A percentile compares a stretch with the other conserved stretches of the same genome.
Evolutionary conservation across 768 basidiomycete species (phyloP).

Genomic region (Pleurotus ostreatus): DNA sequence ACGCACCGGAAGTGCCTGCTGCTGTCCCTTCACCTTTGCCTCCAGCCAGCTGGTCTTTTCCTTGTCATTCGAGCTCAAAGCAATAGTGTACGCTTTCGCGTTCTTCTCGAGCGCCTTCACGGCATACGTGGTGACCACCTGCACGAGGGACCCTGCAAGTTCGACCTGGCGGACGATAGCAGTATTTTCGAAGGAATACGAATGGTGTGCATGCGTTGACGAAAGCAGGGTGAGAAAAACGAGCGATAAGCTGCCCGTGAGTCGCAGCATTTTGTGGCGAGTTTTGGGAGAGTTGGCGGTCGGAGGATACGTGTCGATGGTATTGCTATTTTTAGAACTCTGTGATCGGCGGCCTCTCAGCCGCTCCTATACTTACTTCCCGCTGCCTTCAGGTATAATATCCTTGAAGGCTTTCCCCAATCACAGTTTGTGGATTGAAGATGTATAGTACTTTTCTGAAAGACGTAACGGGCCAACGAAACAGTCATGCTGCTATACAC

Average conservation of each 20-base stretch:
- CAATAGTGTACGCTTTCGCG: conserved; percentile 63
- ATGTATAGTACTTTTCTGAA: no score
- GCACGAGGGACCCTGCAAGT: conserved; percentile 83
- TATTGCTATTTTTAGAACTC: conserved; percentile 15
- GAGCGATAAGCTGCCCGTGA: conserved; percentile 44
- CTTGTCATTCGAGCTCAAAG: conserved; percentile 59
- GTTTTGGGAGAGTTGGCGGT: conserved; percentile 3
- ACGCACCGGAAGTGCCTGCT: conserved; percentile 44
- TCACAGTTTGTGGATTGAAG: no score
- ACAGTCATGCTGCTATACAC: no score
- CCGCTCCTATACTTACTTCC: no score
- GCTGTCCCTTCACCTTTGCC: conserved; percentile 73
- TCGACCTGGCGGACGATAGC: conserved; percentile 87
- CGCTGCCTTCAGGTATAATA: no score
- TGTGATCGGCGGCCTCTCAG: conserved; percentile 1
- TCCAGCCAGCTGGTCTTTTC: conserved; percentile 74
- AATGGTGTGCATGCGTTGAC: conserved; percentile 30
- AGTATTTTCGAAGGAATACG: conserved; percentile 76
- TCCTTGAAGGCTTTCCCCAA: no score
- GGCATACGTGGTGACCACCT: conserved; percentile 86
- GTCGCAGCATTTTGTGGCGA: conserved; percentile 37
- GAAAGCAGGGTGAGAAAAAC: conserved; percentile 38
- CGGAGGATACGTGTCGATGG: conserved; percentile 25
- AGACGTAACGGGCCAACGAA: no score
- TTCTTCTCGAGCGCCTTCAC: conserved; percentile 66